phyloP scores from a whole-genome alignment of 2,329 filamentous ascomycete species.

The Macrophomina tecta region DNA sequence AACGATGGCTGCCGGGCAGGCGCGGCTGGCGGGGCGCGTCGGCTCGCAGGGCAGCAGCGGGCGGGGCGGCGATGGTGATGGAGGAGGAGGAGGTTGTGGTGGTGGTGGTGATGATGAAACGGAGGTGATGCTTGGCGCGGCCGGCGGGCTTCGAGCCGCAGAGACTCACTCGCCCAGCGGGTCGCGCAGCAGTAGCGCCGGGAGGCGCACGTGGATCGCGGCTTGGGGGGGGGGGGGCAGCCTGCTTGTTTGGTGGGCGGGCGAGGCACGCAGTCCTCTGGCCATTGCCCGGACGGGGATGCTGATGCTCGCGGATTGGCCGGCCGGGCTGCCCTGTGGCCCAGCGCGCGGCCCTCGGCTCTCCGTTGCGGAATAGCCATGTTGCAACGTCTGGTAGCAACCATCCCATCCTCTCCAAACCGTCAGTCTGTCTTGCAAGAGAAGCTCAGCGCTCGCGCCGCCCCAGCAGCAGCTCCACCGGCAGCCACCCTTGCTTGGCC shows the following conservation, averaged over 20 bases:
- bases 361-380: slow-evolving; percentile 26
- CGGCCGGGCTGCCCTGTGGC: background rate
- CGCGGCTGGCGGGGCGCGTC: too few species aligned
- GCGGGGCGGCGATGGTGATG: background rate
- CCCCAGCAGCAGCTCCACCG: slow-evolving; percentile 10
- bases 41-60: too few species aligned
- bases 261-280: too few species aligned
- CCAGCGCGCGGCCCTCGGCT: slow-evolving; percentile 11
- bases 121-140: background rate
- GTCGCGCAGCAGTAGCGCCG: slow-evolving; percentile 24
- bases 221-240: background rate
- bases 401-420: slow-evolving; percentile 13
- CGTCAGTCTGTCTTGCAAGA: slow-evolving; percentile 11
- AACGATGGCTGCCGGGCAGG: background rate
- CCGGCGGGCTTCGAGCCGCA: slow-evolving; percentile 25
- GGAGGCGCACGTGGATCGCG: slow-evolving; percentile 25
- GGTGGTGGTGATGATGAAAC: slow-evolving; percentile 7
- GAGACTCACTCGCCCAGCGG: slow-evolving; percentile 1
- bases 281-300: background rate
- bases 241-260: too few species aligned
- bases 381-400: slow-evolving; percentile 28
- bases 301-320: slow-evolving; percentile 14
- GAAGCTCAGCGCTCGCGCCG: slow-evolving; percentile 6
- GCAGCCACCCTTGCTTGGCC: slow-evolving; percentile 24
- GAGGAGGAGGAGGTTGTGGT: background rate